Evolutionary conservation across 2,329 filamentous ascomycete species (phyloP).

Genomic region (Diaporthe sp.): DNA sequence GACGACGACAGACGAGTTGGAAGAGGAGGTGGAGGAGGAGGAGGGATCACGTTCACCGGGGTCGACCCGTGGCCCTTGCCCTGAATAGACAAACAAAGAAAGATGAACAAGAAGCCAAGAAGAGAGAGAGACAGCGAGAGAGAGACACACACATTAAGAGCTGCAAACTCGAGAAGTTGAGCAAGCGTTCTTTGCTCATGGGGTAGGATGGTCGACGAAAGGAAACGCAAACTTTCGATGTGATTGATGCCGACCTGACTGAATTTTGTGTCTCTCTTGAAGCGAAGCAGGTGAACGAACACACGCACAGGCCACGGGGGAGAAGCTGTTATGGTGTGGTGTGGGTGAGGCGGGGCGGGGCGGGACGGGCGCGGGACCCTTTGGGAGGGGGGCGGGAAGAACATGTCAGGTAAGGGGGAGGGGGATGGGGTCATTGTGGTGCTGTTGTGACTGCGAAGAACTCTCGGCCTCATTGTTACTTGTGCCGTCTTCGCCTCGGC

Average conservation of each 20-base stretch:
- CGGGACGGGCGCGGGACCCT: neutral
- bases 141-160: neutral
- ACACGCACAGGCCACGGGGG: too few relatives aligned
- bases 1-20: neutral
- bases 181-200: constrained; percentile 2
- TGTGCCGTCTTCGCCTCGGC: too few relatives aligned
- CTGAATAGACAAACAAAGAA: constrained; percentile 18
- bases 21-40: neutral
- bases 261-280: neutral
- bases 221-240: too few relatives aligned
- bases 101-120: neutral
- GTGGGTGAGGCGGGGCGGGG: too few relatives aligned
- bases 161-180: constrained; percentile 4
- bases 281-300: neutral
- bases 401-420: neutral
- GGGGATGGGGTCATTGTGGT: neutral
- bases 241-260: neutral
- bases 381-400: too few relatives aligned
- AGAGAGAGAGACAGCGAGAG: neutral
- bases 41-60: neutral
- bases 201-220: neutral
- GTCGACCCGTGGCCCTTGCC: neutral
- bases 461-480: too few relatives aligned
- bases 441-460: neutral
- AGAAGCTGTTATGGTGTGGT: too few relatives aligned